Percentiles rank a stretch among this genome's conserved stretches.
Evolutionary conservation across 768 basidiomycete genomes (phyloP).

Genomic region (Kondoa malvinella): DNA sequence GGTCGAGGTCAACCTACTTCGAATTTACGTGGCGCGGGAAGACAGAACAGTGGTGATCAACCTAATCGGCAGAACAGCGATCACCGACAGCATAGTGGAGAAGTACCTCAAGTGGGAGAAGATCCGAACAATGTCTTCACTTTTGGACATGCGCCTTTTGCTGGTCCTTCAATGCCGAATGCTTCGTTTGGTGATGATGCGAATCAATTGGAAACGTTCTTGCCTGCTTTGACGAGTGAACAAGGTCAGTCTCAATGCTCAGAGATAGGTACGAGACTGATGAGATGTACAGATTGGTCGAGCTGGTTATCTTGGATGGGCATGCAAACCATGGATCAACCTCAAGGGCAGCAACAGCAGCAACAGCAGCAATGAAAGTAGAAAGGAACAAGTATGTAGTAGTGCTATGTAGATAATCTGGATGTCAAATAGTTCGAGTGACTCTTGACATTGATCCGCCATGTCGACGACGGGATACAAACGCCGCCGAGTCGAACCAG

Average conservation of each 20-base stretch:
- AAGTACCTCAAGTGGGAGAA: background rate
- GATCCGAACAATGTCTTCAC: slow-evolving; percentile 8
- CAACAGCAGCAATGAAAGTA: too few species aligned
- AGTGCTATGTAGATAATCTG: too few species aligned
- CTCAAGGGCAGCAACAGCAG: too few species aligned
- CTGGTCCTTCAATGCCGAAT: background rate
- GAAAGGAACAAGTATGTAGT: too few species aligned
- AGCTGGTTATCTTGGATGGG: background rate
- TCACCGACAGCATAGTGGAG: background rate
- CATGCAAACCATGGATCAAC: background rate
- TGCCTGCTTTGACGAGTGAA: background rate
- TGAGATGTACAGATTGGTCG: background rate
- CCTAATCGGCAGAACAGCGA: background rate
- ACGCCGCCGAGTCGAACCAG: slow-evolving; percentile 14
- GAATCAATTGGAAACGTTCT: background rate
- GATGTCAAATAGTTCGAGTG: too few species aligned
- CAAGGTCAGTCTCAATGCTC: background rate
- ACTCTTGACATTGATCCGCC: too few species aligned
- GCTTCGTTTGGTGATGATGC: background rate
- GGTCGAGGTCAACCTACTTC: background rate
- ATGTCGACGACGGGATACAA: background rate
- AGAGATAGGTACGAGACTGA: background rate
- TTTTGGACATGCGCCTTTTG: background rate
- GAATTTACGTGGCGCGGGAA: background rate
- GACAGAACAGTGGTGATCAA: background rate